These are phyloP conservation scores for Exserohilum rostratum DNA, from an alignment of 2,329 filamentous ascomycete species.

Conservation along the genomic window DNA sequence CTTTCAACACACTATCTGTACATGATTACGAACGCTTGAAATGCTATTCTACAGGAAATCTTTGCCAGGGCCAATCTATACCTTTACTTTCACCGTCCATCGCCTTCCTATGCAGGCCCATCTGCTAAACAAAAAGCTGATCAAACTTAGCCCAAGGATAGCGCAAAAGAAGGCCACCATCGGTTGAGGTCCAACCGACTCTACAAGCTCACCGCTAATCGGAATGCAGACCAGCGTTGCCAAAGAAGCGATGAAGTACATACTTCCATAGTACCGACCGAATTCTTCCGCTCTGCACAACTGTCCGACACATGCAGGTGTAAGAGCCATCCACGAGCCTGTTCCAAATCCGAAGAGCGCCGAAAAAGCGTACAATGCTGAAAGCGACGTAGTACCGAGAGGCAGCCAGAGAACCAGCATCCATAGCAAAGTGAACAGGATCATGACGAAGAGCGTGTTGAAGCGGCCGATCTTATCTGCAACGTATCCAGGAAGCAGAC, in stretches of 20 bases:
- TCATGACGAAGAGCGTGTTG: slow-evolving; percentile 49
- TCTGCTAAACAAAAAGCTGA: slow-evolving; percentile 41
- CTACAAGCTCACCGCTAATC: slow-evolving; percentile 44
- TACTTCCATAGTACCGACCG: slow-evolving; percentile 59
- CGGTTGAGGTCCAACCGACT: slow-evolving; percentile 38
- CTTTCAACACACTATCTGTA: not conserved
- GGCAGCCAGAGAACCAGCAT: slow-evolving; percentile 47
- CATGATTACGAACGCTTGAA: not conserved
- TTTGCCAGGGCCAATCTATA: slow-evolving; percentile 4
- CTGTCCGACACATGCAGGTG: slow-evolving; percentile 56
- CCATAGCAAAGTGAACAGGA: slow-evolving; percentile 43
- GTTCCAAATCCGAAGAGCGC: slow-evolving; percentile 57
- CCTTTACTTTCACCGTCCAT: slow-evolving; percentile 37
- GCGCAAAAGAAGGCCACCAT: slow-evolving; percentile 47
- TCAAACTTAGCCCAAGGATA: slow-evolving; percentile 38
- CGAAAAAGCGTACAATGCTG: slow-evolving; percentile 48
- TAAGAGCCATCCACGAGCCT: slow-evolving; percentile 53
- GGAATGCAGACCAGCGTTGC: slow-evolving; percentile 46
- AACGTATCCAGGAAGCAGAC: slow-evolving; percentile 48
- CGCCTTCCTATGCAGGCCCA: slow-evolving; percentile 45
- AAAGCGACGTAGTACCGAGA: slow-evolving; percentile 37
- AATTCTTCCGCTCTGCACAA: slow-evolving; percentile 56
- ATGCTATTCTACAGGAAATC: not conserved
- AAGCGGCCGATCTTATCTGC: slow-evolving; percentile 51
- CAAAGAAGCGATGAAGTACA: slow-evolving; percentile 47